Conservation (phyloP, 139 green algal species). For the Tetraselmis striata region DNA sequence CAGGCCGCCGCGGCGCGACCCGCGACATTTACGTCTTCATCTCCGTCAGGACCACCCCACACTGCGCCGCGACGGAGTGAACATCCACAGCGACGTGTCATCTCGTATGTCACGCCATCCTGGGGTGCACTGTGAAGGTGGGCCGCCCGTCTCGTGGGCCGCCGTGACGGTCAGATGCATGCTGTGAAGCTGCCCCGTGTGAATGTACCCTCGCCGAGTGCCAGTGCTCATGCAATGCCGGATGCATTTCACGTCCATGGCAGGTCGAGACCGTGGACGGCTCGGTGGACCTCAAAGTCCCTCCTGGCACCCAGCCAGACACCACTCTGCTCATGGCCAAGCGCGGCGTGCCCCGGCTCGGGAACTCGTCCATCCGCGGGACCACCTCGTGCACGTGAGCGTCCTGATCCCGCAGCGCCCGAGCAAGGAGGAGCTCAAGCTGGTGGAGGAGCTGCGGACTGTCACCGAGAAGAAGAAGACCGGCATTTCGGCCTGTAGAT, state of each 20-base stretch:
- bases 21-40: constrained; percentile 97
- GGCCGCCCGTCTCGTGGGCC: no score
- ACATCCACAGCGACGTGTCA: constrained; percentile 78
- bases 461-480: not conserved
- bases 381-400: constrained; percentile 83
- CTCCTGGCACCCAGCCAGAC: constrained; percentile 87
- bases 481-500: not conserved
- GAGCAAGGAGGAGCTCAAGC: constrained; percentile 70
- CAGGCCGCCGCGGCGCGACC: constrained; percentile 47
- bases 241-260: no score
- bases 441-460: constrained; percentile 82
- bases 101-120: constrained; percentile 87
- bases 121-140: constrained; percentile 80
- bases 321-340: constrained; percentile 97
- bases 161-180: no score
- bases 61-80: constrained; percentile 78
- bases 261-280: constrained; percentile 80
- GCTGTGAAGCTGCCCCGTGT: no score
- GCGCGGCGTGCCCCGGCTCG: constrained; percentile 85
- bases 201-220: no score
- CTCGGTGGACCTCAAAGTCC: constrained; percentile 93
- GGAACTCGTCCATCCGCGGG: constrained; percentile 63
- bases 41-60: constrained; percentile 73
- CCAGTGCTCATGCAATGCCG: not conserved
- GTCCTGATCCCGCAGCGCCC: constrained; percentile 90